These are phyloP conservation scores for Aschersonia sp. DNA, from an alignment of 2,329 filamentous ascomycete genomes.

Conservation along the genomic window DNA sequence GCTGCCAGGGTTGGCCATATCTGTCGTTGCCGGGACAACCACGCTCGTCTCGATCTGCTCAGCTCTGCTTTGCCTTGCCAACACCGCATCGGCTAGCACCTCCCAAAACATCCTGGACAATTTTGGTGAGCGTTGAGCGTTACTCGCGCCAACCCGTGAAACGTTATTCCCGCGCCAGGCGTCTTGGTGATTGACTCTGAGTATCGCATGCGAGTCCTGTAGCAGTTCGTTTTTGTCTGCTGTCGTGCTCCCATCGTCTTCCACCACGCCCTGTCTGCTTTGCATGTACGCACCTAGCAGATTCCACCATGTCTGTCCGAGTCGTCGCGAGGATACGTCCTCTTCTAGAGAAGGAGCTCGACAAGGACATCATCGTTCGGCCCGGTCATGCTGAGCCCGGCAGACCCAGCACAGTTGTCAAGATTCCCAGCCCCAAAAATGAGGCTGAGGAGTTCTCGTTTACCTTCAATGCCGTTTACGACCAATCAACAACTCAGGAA, in stretches of 20 bases:
- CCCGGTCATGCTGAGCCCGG: constrained; percentile 48
- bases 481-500: constrained; percentile 66
- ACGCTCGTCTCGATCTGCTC: background rate
- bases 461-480: constrained; percentile 88
- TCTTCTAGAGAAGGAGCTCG: constrained; percentile 69
- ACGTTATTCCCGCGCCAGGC: too few relatives aligned
- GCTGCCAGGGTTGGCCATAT: background rate
- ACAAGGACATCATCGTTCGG: constrained; percentile 74
- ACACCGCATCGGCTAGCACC: background rate
- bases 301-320: constrained; percentile 47
- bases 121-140: too few relatives aligned
- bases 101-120: background rate
- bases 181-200: background rate
- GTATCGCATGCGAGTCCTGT: background rate
- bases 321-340: constrained; percentile 87
- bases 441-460: constrained; percentile 84
- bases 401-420: constrained; percentile 54
- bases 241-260: constrained; percentile 4
- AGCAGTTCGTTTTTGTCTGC: background rate
- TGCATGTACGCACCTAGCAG: constrained; percentile 5
- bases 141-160: too few relatives aligned
- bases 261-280: background rate
- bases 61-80: constrained; percentile 1
- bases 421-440: constrained; percentile 91
- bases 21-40: constrained; percentile 4